phyloP scores from a whole-genome alignment of 805 yeast genomes.

The Hanseniaspora meyeri region DNA sequence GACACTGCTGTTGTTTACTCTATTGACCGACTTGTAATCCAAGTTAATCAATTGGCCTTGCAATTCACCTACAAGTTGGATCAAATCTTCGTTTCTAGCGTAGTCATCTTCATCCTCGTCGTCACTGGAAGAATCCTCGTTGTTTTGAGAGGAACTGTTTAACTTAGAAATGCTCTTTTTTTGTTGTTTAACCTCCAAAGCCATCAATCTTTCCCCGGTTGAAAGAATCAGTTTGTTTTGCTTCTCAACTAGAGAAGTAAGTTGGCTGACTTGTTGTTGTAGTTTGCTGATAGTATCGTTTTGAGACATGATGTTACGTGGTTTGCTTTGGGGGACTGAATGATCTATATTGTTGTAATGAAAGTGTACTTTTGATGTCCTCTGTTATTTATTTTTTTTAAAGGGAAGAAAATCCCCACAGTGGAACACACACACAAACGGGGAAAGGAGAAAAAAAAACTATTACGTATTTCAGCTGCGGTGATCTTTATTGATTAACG shows the following conservation, averaged over 20 bases:
- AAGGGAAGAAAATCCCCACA: too few relatives aligned
- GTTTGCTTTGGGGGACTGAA: neutral
- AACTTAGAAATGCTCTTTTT: conserved; percentile 24
- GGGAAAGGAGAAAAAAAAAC: too few relatives aligned
- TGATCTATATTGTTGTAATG: neutral
- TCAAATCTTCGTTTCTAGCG: conserved; percentile 72
- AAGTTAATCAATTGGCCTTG: conserved; percentile 73
- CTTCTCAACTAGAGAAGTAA: conserved; percentile 45
- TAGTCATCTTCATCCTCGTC: conserved; percentile 61
- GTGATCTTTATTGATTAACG: too few relatives aligned
- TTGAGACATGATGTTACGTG: conserved; percentile 17
- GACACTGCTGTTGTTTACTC: conserved; percentile 51
- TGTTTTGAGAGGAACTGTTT: conserved; percentile 24
- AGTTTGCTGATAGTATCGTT: conserved; percentile 18
- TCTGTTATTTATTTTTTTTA: too few relatives aligned
- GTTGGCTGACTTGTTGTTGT: conserved; percentile 35
- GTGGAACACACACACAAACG: too few relatives aligned
- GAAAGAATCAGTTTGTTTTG: conserved; percentile 55
- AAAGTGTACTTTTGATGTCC: too few relatives aligned
- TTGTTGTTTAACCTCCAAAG: conserved; percentile 49
- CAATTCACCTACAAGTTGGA: conserved; percentile 75
- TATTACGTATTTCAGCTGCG: too few relatives aligned
- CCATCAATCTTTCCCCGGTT: conserved; percentile 70
- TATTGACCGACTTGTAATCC: conserved; percentile 64
- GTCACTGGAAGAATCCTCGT: conserved; percentile 56